These are phyloP conservation scores for Phytophthora syringae DNA, from an alignment of 352 stramenopile genomes.

Conservation along the genomic window DNA sequence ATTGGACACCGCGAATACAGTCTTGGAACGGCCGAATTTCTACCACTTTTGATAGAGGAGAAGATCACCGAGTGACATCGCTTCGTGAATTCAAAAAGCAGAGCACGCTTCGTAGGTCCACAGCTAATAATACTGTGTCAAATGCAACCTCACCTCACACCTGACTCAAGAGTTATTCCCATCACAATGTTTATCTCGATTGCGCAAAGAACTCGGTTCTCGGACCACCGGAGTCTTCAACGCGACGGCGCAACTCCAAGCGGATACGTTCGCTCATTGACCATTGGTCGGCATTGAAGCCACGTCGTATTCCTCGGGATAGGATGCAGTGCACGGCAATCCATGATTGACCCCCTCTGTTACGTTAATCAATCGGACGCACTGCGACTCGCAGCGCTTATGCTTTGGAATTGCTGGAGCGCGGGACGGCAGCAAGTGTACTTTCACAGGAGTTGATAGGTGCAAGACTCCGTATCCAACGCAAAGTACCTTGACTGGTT, in stretches of 20 bases:
- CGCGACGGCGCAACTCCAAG: not conserved
- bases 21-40: slow-evolving; percentile 33
- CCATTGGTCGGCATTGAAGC: slow-evolving; percentile 9
- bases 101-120: no score
- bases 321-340: slow-evolving; percentile 17
- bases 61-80: not conserved
- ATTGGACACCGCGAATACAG: slow-evolving; percentile 38
- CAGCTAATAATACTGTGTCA: no score
- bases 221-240: slow-evolving; percentile 8
- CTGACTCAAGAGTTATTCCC: no score
- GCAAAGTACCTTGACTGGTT: slow-evolving; percentile 8
- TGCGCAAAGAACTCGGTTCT: slow-evolving; percentile 16
- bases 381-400: not conserved
- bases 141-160: no score
- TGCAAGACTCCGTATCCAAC: slow-evolving; percentile 4
- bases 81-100: not conserved
- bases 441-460: slow-evolving; percentile 10
- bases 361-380: no score
- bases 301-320: slow-evolving; percentile 18
- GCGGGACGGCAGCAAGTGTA: slow-evolving; percentile 7
- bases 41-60: slow-evolving; percentile 37
- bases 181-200: slow-evolving; percentile 17
- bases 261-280: not conserved
- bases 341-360: not conserved
- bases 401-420: not conserved